These are phyloP conservation scores for Hirsutella minnesotensis DNA, from an alignment of 2,329 filamentous ascomycete genomes.

Conservation along the genomic window DNA sequence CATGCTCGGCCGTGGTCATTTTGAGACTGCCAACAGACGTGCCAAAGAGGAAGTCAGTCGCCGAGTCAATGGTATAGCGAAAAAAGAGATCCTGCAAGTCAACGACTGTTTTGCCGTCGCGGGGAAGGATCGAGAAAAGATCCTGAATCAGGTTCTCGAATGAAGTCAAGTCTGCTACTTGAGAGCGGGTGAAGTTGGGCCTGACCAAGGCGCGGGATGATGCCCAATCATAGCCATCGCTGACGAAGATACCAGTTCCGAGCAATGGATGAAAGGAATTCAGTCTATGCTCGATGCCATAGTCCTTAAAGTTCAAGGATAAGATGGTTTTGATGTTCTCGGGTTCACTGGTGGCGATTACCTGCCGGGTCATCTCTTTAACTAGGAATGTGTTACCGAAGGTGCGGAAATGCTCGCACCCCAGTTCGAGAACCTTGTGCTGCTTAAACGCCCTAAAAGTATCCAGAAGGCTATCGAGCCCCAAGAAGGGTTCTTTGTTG, in stretches of 20 bases:
- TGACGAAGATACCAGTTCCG: conserved; percentile 29
- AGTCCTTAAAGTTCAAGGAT: conserved; percentile 33
- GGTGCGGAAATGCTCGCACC: neutral
- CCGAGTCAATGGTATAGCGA: conserved; percentile 39
- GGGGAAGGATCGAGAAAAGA: conserved; percentile 21
- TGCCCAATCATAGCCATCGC: conserved; percentile 29
- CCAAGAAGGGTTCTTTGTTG: neutral
- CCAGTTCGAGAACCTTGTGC: neutral
- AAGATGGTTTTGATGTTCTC: conserved; percentile 39
- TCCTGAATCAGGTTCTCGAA: conserved; percentile 11
- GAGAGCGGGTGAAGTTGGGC: conserved; percentile 14
- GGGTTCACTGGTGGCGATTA: conserved; percentile 23
- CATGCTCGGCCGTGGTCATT: neutral
- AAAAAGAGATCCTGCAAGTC: conserved; percentile 45
- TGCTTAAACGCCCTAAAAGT: neutral
- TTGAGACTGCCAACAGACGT: conserved; percentile 20
- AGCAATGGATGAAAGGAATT: conserved; percentile 15
- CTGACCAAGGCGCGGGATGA: conserved; percentile 22
- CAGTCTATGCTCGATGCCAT: conserved; percentile 12
- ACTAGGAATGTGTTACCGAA: neutral
- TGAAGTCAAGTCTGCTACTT: conserved; percentile 10
- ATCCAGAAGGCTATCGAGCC: neutral
- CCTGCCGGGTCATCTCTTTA: neutral
- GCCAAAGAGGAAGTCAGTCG: conserved; percentile 47
- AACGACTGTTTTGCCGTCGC: conserved; percentile 6